phyloP scores from a whole-genome alignment of 164 flowering plant genomes.

The Echeveria elegans region DNA sequence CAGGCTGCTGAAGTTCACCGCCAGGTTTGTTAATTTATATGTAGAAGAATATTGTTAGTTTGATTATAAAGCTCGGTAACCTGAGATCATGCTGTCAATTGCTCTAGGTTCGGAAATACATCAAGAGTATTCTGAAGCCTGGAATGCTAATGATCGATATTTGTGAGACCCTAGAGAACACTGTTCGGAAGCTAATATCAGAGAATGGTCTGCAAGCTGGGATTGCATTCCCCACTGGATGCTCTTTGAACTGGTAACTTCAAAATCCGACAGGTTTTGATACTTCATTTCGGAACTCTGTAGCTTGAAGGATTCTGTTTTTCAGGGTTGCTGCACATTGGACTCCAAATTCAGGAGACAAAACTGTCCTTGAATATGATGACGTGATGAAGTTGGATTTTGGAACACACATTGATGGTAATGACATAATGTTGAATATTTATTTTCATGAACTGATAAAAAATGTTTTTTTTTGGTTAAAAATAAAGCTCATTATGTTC shows the following conservation, averaged over 20 bases:
- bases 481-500: too few relatives aligned
- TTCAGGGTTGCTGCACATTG: slow-evolving; percentile 98
- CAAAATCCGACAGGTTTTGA: background rate
- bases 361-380: slow-evolving; percentile 92
- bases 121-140: slow-evolving; percentile 73
- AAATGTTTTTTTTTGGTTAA: too few relatives aligned
- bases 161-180: slow-evolving; percentile 92
- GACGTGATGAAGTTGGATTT: slow-evolving; percentile 99
- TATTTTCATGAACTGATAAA: too few relatives aligned
- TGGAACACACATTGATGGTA: slow-evolving; percentile 97
- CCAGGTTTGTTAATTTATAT: slow-evolving; percentile 46
- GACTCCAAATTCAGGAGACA: slow-evolving; percentile 98
- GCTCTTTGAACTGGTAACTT: slow-evolving; percentile 83
- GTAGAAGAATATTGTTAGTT: background rate
- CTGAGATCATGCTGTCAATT: slow-evolving; percentile 5
- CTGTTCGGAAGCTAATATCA: slow-evolving; percentile 84
- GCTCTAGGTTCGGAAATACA: slow-evolving; percentile 78
- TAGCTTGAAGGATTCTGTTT: background rate
- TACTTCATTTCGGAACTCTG: background rate
- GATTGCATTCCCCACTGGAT: slow-evolving; percentile 98
- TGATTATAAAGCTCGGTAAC: background rate
- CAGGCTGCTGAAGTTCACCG: slow-evolving; percentile 99
- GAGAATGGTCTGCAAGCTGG: slow-evolving; percentile 98
- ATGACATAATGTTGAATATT: too few relatives aligned
- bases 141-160: slow-evolving; percentile 87